Base-by-base conservation (phyloP, 768 basidiomycete species). In the Suillus tomentosus region DNA sequence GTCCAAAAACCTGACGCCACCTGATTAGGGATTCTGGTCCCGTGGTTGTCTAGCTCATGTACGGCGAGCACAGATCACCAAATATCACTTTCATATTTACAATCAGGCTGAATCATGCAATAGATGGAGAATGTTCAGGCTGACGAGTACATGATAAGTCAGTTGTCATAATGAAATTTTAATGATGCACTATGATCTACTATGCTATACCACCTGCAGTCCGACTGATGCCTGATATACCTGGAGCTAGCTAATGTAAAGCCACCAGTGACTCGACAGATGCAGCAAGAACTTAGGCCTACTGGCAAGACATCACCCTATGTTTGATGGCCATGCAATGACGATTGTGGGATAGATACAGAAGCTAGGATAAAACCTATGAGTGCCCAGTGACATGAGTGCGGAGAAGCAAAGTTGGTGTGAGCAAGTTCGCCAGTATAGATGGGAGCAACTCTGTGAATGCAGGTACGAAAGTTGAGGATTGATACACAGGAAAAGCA, bases 301-400 rank as follows among this genome's bases (percentile, higher is more conserved):
- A n/a, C n/a, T n/a, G n/a, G n/a, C n/a, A n/a, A n/a, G n/a, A n/a
- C n/a, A n/a, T n/a, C n/a, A n/a, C n/a, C n/a, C n/a, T n/a, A n/a
- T n/a, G n/a, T n/a, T n/a, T n/a, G n/a, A n/a, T n/a, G n/a, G n/a
- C n/a, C n/a, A n/a, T n/a, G n/a, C n/a, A n/a, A n/a, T n/a, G n/a
- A n/a, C n/a, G n/a, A n/a, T n/a, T n/a, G n/a, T n/a, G n/a, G n/a
- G n/a, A n/a, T n/a, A n/a, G n/a, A n/a, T n/a, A n/a, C n/a, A n/a
- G n/a, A n/a, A n/a, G n/a, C n/a, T n/a, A n/a, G n/a, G n/a, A n/a
- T n/a, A 37, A 91, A 81, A 3, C 91, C 90, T 22, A 89, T 85
- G 0, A 93, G 81, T 0, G 92, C 91, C 68, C n/a, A n/a, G n/a
- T 91, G 85, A 54, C 88, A 89, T 90, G 88, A 0, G 82, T 76